Conservation (phyloP, 352 stramenopile species). For the Phytopythium kandeliae region DNA sequence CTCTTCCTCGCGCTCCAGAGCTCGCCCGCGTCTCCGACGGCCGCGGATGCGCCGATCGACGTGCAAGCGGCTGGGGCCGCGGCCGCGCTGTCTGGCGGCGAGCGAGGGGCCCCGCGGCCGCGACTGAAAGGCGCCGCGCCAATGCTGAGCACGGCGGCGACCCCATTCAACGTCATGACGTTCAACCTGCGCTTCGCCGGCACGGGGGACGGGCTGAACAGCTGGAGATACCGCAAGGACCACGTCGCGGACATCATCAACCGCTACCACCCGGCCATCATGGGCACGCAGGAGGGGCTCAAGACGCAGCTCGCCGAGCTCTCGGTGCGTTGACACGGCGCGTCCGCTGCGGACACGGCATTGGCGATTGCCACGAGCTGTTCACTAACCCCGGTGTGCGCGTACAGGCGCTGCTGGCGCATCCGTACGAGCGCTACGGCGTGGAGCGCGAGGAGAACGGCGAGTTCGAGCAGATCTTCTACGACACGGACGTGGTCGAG, state of each 20-base stretch:
- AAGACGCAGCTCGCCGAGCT: conserved; percentile 63
- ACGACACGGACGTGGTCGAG: conserved; percentile 48
- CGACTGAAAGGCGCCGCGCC: conserved; percentile 32
- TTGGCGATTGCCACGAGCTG: no score
- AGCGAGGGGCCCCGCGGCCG: conserved; percentile 8
- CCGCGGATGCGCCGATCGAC: conserved; percentile 16
- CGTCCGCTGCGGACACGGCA: no score
- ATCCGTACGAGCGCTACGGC: conserved; percentile 70
- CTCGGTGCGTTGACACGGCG: conserved; percentile 24
- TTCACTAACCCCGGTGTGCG: no score
- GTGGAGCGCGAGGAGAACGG: conserved; percentile 64
- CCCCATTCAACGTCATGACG: conserved; percentile 76
- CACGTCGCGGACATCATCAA: conserved; percentile 73
- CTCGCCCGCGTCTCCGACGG: conserved; percentile 10
- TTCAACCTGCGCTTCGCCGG: conserved; percentile 77
- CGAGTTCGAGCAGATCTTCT: conserved; percentile 83
- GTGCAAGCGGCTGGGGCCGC: conserved; percentile 23
- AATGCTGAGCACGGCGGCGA: conserved; percentile 27
- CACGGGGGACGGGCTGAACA: conserved; percentile 54
- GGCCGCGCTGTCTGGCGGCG: conserved; percentile 21
- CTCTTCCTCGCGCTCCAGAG: conserved; percentile 55
- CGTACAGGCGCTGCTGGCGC: conserved; percentile 35
- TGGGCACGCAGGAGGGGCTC: conserved; percentile 72
- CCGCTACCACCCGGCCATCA: conserved; percentile 61
- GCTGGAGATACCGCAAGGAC: conserved; percentile 66